Evolutionary conservation across 208 protist species (phyloP).

Genomic region (Trypanosoma congolense): DNA sequence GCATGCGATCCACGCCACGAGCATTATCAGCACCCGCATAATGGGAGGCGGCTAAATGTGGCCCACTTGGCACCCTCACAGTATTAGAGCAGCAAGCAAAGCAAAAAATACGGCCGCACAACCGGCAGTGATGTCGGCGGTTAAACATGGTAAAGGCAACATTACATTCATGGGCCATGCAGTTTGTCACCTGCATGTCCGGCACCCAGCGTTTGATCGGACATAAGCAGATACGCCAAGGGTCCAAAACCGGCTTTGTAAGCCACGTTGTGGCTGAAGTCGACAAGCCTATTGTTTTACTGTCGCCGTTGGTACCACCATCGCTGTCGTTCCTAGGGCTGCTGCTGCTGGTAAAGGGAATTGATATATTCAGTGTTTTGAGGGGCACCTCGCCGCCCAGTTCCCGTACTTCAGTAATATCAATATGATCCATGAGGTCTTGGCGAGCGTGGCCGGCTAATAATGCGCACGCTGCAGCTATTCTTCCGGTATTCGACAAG

Average conservation of each 20-base stretch:
- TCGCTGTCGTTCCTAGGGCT: constrained; percentile 1
- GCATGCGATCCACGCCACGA: neutral
- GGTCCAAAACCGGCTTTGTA: constrained; percentile 59
- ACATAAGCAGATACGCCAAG: constrained; percentile 47
- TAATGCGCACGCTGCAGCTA: no score
- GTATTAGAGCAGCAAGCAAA: constrained; percentile 59
- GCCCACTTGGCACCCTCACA: constrained; percentile 17
- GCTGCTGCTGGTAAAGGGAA: constrained; percentile 12
- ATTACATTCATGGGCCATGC: constrained; percentile 77
- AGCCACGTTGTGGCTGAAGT: constrained; percentile 14
- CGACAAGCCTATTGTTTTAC: no score
- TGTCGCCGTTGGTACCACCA: neutral
- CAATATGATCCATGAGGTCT: constrained; percentile 23
- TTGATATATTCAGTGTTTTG: constrained; percentile 12
- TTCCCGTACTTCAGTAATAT: constrained; percentile 17
- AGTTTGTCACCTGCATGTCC: constrained; percentile 67
- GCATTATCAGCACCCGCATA: no score
- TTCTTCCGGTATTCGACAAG: no score
- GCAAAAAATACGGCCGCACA: constrained; percentile 79
- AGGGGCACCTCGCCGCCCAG: neutral
- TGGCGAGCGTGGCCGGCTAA: no score
- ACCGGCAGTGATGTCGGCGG: constrained; percentile 71
- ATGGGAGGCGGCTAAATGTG: neutral
- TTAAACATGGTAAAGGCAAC: constrained; percentile 78
- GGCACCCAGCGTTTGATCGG: constrained; percentile 59